Evolutionary conservation across 495 filamentous ascomycete genomes (phyloP).

Genomic region (Durotheca rogersii): DNA sequence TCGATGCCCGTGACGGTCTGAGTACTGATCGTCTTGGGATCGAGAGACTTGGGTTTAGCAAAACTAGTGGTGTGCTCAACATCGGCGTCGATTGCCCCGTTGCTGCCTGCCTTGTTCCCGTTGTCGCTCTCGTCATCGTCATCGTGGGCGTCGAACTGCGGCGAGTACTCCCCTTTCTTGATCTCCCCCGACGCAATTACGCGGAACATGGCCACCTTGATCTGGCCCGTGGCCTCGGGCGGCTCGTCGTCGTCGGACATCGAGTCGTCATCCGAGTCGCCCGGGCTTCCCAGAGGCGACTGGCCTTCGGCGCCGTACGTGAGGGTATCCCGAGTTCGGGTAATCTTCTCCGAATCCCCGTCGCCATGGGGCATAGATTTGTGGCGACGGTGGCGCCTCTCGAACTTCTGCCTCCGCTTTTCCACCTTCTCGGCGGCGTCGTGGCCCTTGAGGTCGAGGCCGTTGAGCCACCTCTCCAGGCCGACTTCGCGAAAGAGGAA

Average conservation of each 20-base stretch:
- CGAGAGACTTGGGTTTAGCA: slow-evolving; percentile 93
- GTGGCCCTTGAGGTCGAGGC: slow-evolving; percentile 86
- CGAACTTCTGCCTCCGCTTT: slow-evolving; percentile 79
- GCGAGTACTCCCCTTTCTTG: slow-evolving; percentile 94
- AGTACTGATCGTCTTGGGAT: slow-evolving; percentile 95
- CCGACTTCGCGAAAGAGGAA: slow-evolving; percentile 98
- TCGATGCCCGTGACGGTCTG: slow-evolving; percentile 99
- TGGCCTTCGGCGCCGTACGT: slow-evolving; percentile 73
- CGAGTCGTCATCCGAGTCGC: slow-evolving; percentile 69
- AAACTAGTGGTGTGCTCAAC: slow-evolving; percentile 98
- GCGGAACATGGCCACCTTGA: slow-evolving; percentile 95
- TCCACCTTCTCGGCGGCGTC: slow-evolving; percentile 85
- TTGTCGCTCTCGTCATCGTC: slow-evolving; percentile 72
- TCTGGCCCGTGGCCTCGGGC: slow-evolving; percentile 93
- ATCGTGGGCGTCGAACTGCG: slow-evolving; percentile 95
- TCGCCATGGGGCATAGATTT: slow-evolving; percentile 53
- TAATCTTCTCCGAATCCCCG: slow-evolving; percentile 50
- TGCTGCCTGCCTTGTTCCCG: slow-evolving; percentile 42
- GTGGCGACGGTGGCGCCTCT: slow-evolving; percentile 76
- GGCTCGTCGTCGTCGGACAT: slow-evolving; percentile 87
- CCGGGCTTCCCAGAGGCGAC: slow-evolving; percentile 70
- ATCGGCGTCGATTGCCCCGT: slow-evolving; percentile 57
- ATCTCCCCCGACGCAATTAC: slow-evolving; percentile 96
- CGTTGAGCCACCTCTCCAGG: slow-evolving; percentile 92
- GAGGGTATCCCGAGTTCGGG: slow-evolving; percentile 56